Evolutionary conservation across 345 rosid genomes (phyloP).

Genomic region (thale cress (Arabidopsis thaliana)): DNA sequence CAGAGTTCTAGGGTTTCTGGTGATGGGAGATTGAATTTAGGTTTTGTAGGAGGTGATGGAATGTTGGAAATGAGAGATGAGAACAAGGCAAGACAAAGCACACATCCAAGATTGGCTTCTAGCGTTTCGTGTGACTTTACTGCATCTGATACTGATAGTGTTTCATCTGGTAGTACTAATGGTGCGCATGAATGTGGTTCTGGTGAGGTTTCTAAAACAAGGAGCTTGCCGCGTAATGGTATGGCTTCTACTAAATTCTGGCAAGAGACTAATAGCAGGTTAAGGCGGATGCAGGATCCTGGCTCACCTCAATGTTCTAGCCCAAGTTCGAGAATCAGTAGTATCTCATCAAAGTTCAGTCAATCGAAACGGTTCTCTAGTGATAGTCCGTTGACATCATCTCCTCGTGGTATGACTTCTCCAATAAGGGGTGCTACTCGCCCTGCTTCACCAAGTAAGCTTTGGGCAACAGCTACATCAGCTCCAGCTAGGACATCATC

Average conservation of each 20-base stretch:
- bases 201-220: constrained; percentile 48
- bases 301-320: constrained; percentile 69
- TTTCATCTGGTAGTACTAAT: constrained; percentile 76
- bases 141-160: constrained; percentile 79
- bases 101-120: constrained; percentile 48
- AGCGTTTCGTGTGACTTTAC: constrained; percentile 57
- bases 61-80: constrained; percentile 41
- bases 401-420: constrained; percentile 73
- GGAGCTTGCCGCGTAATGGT: constrained; percentile 53
- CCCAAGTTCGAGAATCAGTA: constrained; percentile 62
- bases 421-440: constrained; percentile 62
- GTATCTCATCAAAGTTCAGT: constrained; percentile 56
- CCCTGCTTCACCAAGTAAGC: constrained; percentile 84
- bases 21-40: constrained; percentile 62
- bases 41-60: constrained; percentile 53
- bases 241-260: constrained; percentile 80
- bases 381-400: constrained; percentile 56
- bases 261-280: constrained; percentile 91
- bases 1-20: constrained; percentile 58
- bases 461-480: constrained; percentile 63
- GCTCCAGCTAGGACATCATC: constrained; percentile 64
- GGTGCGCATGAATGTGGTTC: constrained; percentile 58
- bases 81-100: constrained; percentile 51
- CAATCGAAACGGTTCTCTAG: constrained; percentile 70
- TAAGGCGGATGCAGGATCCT: constrained; percentile 89